Evolutionary conservation across 2,329 filamentous ascomycete genomes (phyloP).

Genomic region (Talaromyces islandicus): DNA sequence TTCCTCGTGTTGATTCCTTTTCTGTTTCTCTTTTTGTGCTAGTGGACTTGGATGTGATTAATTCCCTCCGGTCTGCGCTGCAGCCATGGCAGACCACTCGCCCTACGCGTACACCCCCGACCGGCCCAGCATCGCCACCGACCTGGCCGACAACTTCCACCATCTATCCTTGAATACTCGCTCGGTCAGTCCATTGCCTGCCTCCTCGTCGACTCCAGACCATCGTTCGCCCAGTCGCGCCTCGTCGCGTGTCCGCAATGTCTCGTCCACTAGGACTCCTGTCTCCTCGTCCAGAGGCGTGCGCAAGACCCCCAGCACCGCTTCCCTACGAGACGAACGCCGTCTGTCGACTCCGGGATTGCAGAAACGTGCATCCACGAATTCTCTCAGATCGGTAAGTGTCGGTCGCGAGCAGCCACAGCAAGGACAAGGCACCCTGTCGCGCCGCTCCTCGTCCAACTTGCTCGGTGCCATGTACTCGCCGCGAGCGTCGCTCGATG

Average conservation of each 20-base stretch:
- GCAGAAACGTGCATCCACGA: constrained; percentile 33
- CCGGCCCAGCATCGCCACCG: constrained; percentile 13
- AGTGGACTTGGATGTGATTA: background rate
- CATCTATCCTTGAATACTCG: constrained; percentile 21
- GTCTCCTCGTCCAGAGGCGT: constrained; percentile 6
- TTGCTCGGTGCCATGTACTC: constrained; percentile 22
- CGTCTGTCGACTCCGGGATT: constrained; percentile 28
- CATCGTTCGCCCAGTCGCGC: constrained; percentile 7
- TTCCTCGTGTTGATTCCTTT: background rate
- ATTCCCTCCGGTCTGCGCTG: background rate
- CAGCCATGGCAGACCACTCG: constrained; percentile 9
- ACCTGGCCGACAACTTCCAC: constrained; percentile 20
- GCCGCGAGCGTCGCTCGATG: constrained; percentile 18
- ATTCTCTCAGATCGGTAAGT: constrained; percentile 30
- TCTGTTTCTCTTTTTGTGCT: background rate
- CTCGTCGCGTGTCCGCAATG: constrained; percentile 10
- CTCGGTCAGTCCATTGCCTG: constrained; percentile 21
- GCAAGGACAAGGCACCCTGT: constrained; percentile 19
- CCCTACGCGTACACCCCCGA: constrained; percentile 4
- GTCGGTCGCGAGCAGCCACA: constrained; percentile 18
- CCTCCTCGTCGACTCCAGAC: constrained; percentile 19
- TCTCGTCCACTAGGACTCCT: constrained; percentile 5
- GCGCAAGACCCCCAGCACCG: constrained; percentile 25
- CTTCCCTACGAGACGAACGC: constrained; percentile 31
- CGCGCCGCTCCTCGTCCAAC: constrained; percentile 29